A percentile compares a stretch with the other conserved stretches of the same genome.
Conservation (phyloP, 768 basidiomycete species). For the Lactifluus echinatus region DNA sequence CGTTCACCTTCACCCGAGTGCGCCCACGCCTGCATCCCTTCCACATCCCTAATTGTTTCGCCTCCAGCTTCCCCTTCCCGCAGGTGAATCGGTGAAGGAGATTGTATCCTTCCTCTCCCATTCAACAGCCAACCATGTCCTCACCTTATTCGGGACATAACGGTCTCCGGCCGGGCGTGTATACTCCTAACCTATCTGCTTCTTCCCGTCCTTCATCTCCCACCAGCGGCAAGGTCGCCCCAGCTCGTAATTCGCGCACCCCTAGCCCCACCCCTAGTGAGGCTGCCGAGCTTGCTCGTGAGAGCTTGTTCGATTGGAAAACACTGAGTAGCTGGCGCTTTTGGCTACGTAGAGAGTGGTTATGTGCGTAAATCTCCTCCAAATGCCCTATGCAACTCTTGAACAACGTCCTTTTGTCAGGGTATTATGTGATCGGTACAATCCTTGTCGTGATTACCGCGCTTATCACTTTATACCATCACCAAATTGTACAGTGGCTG, state of each 20-base stretch:
- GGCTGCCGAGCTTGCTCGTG: slow-evolving; percentile 25
- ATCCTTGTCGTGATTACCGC: slow-evolving; percentile 29
- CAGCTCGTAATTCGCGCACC: slow-evolving; percentile 21
- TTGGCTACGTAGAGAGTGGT: slow-evolving; percentile 30
- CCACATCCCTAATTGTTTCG: no score
- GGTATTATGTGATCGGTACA: slow-evolving; percentile 29
- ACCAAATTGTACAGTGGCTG: slow-evolving; percentile 58
- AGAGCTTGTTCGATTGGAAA: slow-evolving; percentile 27
- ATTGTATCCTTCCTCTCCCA: neutral
- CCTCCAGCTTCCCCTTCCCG: no score
- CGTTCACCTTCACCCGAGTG: no score
- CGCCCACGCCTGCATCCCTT: no score
- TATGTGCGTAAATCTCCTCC: slow-evolving; percentile 25
- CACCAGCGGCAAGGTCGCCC: slow-evolving; percentile 8
- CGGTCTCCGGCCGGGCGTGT: neutral
- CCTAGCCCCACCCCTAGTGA: slow-evolving; percentile 32
- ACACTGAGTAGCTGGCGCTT: slow-evolving; percentile 24
- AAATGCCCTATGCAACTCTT: neutral
- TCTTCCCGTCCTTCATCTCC: slow-evolving; percentile 2
- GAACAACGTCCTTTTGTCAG: slow-evolving; percentile 12
- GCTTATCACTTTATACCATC: slow-evolving; percentile 38
- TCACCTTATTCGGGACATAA: slow-evolving; percentile 21
- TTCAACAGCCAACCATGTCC: slow-evolving; percentile 8
- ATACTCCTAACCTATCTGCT: slow-evolving; percentile 12
- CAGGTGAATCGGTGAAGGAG: no score